phyloP scores from a whole-genome alignment of 176 grass and related monocot genomes.

The Rhynchospora breviuscula region DNA sequence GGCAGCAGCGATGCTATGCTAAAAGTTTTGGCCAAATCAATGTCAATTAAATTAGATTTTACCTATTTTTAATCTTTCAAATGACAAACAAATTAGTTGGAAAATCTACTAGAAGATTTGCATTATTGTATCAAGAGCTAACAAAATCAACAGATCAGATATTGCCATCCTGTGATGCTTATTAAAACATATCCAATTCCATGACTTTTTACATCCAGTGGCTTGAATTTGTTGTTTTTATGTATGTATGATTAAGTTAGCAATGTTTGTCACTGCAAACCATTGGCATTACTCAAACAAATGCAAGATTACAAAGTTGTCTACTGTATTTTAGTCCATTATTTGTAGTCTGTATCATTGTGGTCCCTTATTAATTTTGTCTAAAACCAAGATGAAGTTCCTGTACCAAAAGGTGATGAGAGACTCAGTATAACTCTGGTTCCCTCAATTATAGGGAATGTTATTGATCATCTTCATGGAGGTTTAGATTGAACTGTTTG shows the following conservation, averaged over 20 bases:
- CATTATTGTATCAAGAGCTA: background rate
- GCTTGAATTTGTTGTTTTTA: background rate
- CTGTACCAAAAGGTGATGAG: background rate
- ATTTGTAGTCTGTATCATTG: background rate
- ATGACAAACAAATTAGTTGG: background rate
- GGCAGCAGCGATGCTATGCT: background rate
- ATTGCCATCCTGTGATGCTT: background rate
- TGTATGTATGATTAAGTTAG: background rate
- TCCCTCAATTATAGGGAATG: background rate
- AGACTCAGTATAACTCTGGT: background rate
- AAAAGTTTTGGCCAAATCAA: background rate
- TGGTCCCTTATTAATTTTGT: background rate
- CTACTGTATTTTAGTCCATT: background rate
- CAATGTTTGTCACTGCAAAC: background rate
- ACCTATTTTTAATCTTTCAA: background rate
- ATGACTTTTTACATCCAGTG: background rate
- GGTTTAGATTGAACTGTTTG: background rate
- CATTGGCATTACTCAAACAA: background rate
- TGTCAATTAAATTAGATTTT: background rate
- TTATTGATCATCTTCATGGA: background rate
- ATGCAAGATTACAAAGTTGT: background rate
- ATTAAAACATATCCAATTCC: background rate
- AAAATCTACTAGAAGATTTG: background rate
- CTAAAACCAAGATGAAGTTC: background rate
- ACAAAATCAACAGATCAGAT: background rate